Evolutionary conservation across 257 asterid genomes (phyloP), one percentile per base, ranked within the genome.

Genomic region (Nicotiana benthamiana): DNA sequence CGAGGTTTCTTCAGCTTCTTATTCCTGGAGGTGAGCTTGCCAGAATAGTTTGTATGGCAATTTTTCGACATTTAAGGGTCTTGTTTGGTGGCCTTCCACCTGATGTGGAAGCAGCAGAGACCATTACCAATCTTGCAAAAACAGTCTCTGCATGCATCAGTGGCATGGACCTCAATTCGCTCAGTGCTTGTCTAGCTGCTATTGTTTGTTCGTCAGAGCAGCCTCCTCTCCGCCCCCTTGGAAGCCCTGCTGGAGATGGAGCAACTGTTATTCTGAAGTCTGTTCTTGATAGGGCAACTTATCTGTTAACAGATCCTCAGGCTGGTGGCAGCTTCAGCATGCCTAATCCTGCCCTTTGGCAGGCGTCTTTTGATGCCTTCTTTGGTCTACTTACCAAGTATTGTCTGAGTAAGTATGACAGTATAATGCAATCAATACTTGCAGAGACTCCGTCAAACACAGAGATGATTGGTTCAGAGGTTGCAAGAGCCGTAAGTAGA

Each of bases 171-270:
- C 94, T 93, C 75, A 93, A 93, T 83, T 88, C 98, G 9, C 88
- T 93, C 9, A 91, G 96, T 87, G 98, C 97, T 59, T 93, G 98
- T 86, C 92, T 93, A 78, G 98, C 97, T 78, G 97, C 98, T 27
- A 91, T 93, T 1, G 98, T 92, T 72, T 92, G 97, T 84, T 93
- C 98, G 53, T 83, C 91, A 1, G 97, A 93, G 80, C 97, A 90
- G 85, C 98, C 98, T 6, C 98, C 98, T 54, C 94, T 93, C 56
- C 97, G 98, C 36, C 97, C 98, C 0, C 75, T 91, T 27, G 93
- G 93, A 26, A 90, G 97, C 84, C 77, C 89, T 66, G 92, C 94
- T 28, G 97, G 98, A 40, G 98, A 92, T 77, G 98, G 97, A 27
- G 96, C 98, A 24, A 90, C 98, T 0, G 84, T 90, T 27, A 86